phyloP scores from a whole-genome alignment of 2,329 filamentous ascomycete species.

The Stagonosporopsis cucurbitacearum region DNA sequence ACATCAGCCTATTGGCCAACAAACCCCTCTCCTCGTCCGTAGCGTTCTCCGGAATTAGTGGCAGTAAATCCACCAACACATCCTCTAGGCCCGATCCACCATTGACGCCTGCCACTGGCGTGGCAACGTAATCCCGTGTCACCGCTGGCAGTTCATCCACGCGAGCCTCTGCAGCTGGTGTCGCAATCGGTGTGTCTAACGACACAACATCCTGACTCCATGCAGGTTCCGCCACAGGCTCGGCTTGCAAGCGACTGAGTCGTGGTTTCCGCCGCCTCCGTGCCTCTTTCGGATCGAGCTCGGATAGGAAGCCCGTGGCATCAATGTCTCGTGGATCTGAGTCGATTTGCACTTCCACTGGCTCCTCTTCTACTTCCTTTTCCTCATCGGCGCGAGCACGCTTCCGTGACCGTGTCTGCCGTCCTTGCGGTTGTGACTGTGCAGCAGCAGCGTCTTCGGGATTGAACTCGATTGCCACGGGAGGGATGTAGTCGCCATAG shows the following conservation, averaged over 20 bases:
- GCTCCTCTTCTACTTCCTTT: not conserved
- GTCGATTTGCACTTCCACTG: constrained; percentile 6
- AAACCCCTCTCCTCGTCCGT: not conserved
- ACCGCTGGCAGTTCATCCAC: not conserved
- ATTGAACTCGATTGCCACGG: constrained; percentile 3
- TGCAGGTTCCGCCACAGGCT: not conserved
- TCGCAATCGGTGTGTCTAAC: not conserved
- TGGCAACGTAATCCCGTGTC: not conserved
- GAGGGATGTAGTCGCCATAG: constrained; percentile 12
- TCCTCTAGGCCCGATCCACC: not conserved
- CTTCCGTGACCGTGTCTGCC: not conserved
- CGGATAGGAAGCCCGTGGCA: constrained; percentile 12
- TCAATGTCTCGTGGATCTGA: constrained; percentile 14
- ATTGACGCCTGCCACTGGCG: no score
- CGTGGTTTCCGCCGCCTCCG: not conserved
- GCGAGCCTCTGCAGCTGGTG: not conserved
- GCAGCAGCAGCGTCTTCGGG: not conserved
- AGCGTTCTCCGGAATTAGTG: not conserved
- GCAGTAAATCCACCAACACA: constrained; percentile 1
- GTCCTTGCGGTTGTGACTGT: not conserved
- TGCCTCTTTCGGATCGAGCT: constrained; percentile 7
- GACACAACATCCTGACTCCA: not conserved
- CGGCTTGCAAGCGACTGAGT: not conserved
- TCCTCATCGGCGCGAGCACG: not conserved
- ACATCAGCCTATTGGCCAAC: not conserved